Percentiles rank a stretch among this genome's conserved stretches.
These are phyloP conservation scores for Gardenia jasminoides DNA, from an alignment of 257 asterid genomes.

Conservation along the genomic window DNA sequence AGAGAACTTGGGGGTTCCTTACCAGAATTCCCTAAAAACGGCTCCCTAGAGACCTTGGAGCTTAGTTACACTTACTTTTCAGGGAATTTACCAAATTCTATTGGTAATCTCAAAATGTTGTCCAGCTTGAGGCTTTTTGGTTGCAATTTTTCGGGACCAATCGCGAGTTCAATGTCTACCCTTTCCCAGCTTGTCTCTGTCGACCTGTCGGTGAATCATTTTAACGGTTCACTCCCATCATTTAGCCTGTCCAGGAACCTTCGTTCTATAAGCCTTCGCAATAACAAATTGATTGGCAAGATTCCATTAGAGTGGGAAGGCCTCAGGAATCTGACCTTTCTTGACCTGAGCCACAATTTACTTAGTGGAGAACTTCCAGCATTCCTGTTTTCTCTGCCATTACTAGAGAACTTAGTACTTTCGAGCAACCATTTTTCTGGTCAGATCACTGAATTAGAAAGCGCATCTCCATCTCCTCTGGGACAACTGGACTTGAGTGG, in stretches of 20 bases:
- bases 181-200: slow-evolving; percentile 2
- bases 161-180: slow-evolving; percentile 19
- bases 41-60: slow-evolving; percentile 9
- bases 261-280: slow-evolving; percentile 12
- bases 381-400: slow-evolving; percentile 20
- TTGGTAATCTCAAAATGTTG: slow-evolving; percentile 16
- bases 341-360: slow-evolving; percentile 9
- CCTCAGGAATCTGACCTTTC: background rate
- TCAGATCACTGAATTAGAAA: background rate
- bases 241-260: slow-evolving; percentile 8
- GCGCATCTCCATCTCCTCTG: slow-evolving; percentile 8
- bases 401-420: background rate
- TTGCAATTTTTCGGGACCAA: slow-evolving; percentile 23
- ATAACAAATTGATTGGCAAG: slow-evolving; percentile 14
- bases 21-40: slow-evolving; percentile 10
- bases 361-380: slow-evolving; percentile 20
- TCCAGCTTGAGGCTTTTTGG: background rate
- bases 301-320: slow-evolving; percentile 20
- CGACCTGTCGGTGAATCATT: slow-evolving; percentile 22
- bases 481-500: slow-evolving; percentile 21
- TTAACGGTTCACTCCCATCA: slow-evolving; percentile 21
- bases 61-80: slow-evolving; percentile 21
- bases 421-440: slow-evolving; percentile 20
- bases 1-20: slow-evolving; percentile 5
- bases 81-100: slow-evolving; percentile 22